These are phyloP conservation scores for Gastrodia elata DNA, from an alignment of 106 monocot species.

Conservation along the genomic window DNA sequence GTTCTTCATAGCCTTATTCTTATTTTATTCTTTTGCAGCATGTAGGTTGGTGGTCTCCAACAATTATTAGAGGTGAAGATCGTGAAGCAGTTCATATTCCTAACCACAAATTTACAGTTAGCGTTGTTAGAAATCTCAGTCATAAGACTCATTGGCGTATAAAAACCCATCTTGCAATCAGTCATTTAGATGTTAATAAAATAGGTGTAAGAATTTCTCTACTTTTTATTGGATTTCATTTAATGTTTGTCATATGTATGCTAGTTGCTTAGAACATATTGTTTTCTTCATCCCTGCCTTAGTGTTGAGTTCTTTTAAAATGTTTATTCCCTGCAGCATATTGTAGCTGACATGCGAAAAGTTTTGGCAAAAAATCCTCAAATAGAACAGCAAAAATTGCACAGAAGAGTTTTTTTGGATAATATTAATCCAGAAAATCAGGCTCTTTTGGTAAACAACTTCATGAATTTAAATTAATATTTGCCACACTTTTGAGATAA, in stretches of 20 bases:
- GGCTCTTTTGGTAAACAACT: conserved; percentile 67
- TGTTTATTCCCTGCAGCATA: conserved; percentile 38
- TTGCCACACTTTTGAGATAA: not conserved
- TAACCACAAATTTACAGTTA: conserved; percentile 94
- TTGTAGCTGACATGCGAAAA: conserved; percentile 99
- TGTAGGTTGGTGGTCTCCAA: conserved; percentile 99
- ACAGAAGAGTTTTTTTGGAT: conserved; percentile 94
- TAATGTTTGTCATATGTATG: not conserved
- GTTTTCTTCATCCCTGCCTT: not conserved
- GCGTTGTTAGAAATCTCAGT: conserved; percentile 86
- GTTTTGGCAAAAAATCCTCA: conserved; percentile 96
- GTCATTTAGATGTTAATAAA: conserved; percentile 92
- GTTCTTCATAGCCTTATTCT: not conserved
- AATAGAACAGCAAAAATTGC: conserved; percentile 94
- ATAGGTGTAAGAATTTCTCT: conserved; percentile 51
- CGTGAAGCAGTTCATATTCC: conserved; percentile 97
- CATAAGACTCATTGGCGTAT: conserved; percentile 98
- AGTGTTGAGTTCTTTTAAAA: not conserved
- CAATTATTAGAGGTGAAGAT: conserved; percentile 94
- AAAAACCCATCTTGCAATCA: conserved; percentile 96
- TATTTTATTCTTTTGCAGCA: conserved; percentile 37
- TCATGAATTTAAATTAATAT: not conserved
- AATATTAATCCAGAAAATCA: conserved; percentile 94
- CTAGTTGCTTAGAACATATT: not conserved
- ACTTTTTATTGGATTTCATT: not conserved